Percentiles rank a stretch among this genome's conserved stretches.
Evolutionary conservation across 2,329 filamentous ascomycete species (phyloP).

Genomic region (Colletotrichum spinosum): DNA sequence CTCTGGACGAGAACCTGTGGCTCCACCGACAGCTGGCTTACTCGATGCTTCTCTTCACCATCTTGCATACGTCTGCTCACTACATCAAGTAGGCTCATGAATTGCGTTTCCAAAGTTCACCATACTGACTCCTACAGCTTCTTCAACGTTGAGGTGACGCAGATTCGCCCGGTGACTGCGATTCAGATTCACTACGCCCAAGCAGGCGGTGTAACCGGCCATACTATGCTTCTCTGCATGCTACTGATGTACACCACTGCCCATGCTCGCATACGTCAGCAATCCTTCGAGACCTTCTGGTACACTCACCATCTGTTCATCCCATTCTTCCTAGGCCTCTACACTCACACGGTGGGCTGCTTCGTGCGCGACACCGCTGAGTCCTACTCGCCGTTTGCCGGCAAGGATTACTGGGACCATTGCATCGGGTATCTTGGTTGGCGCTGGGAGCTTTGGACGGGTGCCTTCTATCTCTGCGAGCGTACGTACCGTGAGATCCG

Average conservation of each 20-base stretch:
- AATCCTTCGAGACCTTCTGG: constrained; percentile 99
- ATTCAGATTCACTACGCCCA: constrained; percentile 92
- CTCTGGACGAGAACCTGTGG: constrained; percentile 97
- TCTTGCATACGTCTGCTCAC: constrained; percentile 81
- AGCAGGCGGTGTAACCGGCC: constrained; percentile 91
- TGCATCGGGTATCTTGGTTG: constrained; percentile 96
- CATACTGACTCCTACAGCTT: constrained; percentile 68
- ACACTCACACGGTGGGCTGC: constrained; percentile 95
- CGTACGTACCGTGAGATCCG: constrained; percentile 92
- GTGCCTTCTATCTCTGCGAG: constrained; percentile 86
- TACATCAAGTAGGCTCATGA: constrained; percentile 84
- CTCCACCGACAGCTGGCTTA: constrained; percentile 97
- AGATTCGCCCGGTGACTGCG: constrained; percentile 83
- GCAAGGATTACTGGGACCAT: constrained; percentile 85
- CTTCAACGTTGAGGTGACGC: constrained; percentile 90
- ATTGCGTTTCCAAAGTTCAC: neutral
- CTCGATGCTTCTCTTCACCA: constrained; percentile 83
- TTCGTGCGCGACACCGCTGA: constrained; percentile 87
- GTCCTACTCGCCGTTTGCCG: constrained; percentile 86
- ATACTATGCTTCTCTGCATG: constrained; percentile 99
- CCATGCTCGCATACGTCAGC: constrained; percentile 92
- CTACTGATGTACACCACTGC: constrained; percentile 97
- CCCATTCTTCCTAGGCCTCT: constrained; percentile 91
- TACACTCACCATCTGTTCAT: constrained; percentile 99
- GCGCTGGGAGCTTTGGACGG: constrained; percentile 94